phyloP scores from a whole-genome alignment of 108 stramenopile genomes.

The Mediolabrus comicus region DNA sequence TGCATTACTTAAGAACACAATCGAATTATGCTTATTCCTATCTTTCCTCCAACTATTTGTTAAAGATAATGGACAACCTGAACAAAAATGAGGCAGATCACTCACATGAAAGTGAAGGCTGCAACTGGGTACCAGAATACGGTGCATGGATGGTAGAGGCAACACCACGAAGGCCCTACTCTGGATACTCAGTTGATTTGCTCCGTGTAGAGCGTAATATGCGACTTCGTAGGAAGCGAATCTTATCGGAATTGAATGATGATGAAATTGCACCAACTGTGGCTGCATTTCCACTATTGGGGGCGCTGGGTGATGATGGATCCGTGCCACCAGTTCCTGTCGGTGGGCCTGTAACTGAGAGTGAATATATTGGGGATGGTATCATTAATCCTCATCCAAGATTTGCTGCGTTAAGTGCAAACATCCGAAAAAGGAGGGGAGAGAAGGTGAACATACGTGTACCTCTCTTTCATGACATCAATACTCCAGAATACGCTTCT shows the following conservation, averaged over 20 bases:
- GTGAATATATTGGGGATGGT: slow-evolving; percentile 93
- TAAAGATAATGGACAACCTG: slow-evolving; percentile 92
- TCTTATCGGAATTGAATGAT: slow-evolving; percentile 81
- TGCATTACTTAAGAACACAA: background rate
- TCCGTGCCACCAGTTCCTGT: slow-evolving; percentile 68
- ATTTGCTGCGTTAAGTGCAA: slow-evolving; percentile 94
- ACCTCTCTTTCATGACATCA: slow-evolving; percentile 90
- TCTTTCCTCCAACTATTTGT: slow-evolving; percentile 2
- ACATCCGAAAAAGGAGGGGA: slow-evolving; percentile 92
- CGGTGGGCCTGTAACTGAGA: slow-evolving; percentile 85
- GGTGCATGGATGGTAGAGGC: slow-evolving; percentile 99
- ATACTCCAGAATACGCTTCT: slow-evolving; percentile 86
- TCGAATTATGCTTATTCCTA: background rate
- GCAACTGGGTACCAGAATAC: slow-evolving; percentile 96
- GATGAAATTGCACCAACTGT: slow-evolving; percentile 96
- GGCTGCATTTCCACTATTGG: slow-evolving; percentile 83
- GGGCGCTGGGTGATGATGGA: slow-evolving; percentile 81
- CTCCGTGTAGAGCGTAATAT: slow-evolving; percentile 98
- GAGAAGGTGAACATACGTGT: slow-evolving; percentile 93
- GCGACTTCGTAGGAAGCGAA: slow-evolving; percentile 91
- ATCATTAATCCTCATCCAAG: slow-evolving; percentile 98
- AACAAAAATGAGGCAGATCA: slow-evolving; percentile 74
- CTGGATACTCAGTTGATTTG: slow-evolving; percentile 90
- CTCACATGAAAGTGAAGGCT: slow-evolving; percentile 74
- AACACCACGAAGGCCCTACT: slow-evolving; percentile 90